Conservation (phyloP, 352 stramenopile genomes). For the Albugo laibachii region DNA sequence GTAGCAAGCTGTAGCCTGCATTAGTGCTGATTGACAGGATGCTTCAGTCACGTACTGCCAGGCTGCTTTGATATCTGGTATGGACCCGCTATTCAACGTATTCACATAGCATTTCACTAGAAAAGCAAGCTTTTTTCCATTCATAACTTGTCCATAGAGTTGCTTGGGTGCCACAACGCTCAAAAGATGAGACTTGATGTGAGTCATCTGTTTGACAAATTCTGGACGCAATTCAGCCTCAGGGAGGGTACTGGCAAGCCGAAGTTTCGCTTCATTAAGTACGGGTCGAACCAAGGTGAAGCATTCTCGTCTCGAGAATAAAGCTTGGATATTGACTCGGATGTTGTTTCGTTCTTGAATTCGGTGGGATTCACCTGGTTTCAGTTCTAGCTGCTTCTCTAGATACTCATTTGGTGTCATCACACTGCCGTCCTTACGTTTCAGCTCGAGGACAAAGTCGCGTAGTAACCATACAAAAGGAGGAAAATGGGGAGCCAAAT, state of each 20-base stretch:
- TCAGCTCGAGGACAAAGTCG: constrained; percentile 70
- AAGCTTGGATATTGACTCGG: constrained; percentile 29
- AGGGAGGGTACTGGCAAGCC: constrained; percentile 26
- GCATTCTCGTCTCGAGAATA: constrained; percentile 58
- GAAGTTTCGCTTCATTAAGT: constrained; percentile 36
- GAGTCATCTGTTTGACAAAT: constrained; percentile 50
- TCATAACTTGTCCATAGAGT: constrained; percentile 40
- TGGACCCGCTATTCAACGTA: constrained; percentile 53
- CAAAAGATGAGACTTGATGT: constrained; percentile 26
- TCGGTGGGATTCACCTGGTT: constrained; percentile 17
- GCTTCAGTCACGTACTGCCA: constrained; percentile 71
- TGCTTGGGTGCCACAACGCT: constrained; percentile 31
- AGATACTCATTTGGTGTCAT: constrained; percentile 58
- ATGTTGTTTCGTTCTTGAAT: constrained; percentile 59
- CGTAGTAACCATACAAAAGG: constrained; percentile 67
- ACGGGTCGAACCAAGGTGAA: constrained; percentile 60
- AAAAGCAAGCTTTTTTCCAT: constrained; percentile 37
- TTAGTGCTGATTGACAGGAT: constrained; percentile 39
- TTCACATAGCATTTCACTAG: constrained; percentile 45
- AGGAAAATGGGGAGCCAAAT: constrained; percentile 56
- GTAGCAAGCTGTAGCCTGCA: constrained; percentile 31
- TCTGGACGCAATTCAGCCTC: constrained; percentile 44
- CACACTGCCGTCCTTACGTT: constrained; percentile 21
- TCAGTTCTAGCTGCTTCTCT: constrained; percentile 44
- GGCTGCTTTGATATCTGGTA: constrained; percentile 67